A percentile compares a stretch with the other conserved stretches of the same genome.
phyloP scores from a whole-genome alignment of 2,329 filamentous ascomycete species.

The Colletotrichum chlorophyti region DNA sequence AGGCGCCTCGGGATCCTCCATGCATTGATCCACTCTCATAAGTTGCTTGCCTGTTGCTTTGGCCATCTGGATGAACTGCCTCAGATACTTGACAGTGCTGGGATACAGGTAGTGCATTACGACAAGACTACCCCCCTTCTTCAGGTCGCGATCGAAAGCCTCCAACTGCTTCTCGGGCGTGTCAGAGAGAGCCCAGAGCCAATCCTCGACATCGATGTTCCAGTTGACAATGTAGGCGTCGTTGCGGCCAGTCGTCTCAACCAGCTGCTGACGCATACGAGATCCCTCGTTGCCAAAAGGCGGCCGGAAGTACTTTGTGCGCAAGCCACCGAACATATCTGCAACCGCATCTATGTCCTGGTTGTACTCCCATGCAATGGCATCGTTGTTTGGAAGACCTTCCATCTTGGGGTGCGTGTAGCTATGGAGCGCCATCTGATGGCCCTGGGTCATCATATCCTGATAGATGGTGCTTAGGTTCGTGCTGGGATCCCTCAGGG shows the following conservation, averaged over 20 bases:
- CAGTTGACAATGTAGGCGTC: constrained; percentile 69
- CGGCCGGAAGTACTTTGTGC: constrained; percentile 67
- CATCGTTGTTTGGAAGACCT: constrained; percentile 56
- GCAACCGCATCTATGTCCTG: constrained; percentile 60
- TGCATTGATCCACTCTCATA: constrained; percentile 44
- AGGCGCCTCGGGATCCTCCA: constrained; percentile 43
- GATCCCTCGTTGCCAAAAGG: constrained; percentile 74
- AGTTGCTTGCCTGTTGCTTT: constrained; percentile 69
- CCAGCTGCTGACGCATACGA: constrained; percentile 69
- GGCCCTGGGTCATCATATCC: constrained; percentile 66
- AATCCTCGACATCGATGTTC: constrained; percentile 76
- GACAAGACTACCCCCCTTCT: constrained; percentile 67
- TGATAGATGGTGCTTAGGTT: constrained; percentile 70
- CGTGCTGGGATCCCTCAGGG: constrained; percentile 62
- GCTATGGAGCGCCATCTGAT: constrained; percentile 73
- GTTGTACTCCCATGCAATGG: constrained; percentile 68
- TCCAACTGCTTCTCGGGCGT: constrained; percentile 73
- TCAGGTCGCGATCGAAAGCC: constrained; percentile 70
- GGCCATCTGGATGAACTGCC: constrained; percentile 69
- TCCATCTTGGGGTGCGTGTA: constrained; percentile 74
- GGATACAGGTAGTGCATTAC: constrained; percentile 75
- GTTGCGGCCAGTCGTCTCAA: constrained; percentile 53
- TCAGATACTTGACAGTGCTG: constrained; percentile 68
- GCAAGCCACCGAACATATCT: constrained; percentile 41
- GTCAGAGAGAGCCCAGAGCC: constrained; percentile 66